These are phyloP conservation scores for Otatea glauca DNA, from an alignment of 176 grass and related monocot species.

Conservation along the genomic window DNA sequence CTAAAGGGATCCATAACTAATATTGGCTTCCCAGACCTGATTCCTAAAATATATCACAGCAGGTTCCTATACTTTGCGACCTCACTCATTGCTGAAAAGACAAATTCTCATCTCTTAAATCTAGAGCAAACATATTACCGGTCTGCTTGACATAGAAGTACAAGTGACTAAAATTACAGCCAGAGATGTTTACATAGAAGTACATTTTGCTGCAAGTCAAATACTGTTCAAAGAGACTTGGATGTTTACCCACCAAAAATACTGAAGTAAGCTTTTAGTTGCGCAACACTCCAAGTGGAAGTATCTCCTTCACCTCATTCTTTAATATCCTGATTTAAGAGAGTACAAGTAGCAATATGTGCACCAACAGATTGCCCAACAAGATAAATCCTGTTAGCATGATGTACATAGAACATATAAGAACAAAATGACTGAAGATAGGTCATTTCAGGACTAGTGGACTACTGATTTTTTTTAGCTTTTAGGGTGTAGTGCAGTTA, in stretches of 20 bases:
- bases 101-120: constrained; percentile 12
- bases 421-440: constrained; percentile 26
- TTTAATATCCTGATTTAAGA: constrained; percentile 81
- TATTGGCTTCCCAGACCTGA: constrained; percentile 3
- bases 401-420: constrained; percentile 32
- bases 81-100: background rate
- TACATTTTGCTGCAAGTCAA: constrained; percentile 9
- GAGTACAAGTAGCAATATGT: constrained; percentile 87
- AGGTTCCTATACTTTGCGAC: background rate
- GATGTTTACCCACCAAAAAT: constrained; percentile 92
- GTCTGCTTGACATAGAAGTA: background rate
- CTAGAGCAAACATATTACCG: constrained; percentile 27
- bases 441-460: background rate
- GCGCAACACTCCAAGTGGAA: constrained; percentile 75
- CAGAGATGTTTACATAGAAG: too few relatives aligned
- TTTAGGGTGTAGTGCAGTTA: background rate
- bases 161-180: background rate
- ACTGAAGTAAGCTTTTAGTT: constrained; percentile 92
- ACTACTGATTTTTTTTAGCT: background rate
- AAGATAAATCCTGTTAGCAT: constrained; percentile 80
- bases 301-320: constrained; percentile 76
- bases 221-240: constrained; percentile 23
- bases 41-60: background rate
- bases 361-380: constrained; percentile 97
- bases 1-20: constrained; percentile 22